Percentiles rank a stretch among this genome's conserved stretches.
Evolutionary conservation across 306 rosid genomes (phyloP).

Genomic region (Rosa multiflora): DNA sequence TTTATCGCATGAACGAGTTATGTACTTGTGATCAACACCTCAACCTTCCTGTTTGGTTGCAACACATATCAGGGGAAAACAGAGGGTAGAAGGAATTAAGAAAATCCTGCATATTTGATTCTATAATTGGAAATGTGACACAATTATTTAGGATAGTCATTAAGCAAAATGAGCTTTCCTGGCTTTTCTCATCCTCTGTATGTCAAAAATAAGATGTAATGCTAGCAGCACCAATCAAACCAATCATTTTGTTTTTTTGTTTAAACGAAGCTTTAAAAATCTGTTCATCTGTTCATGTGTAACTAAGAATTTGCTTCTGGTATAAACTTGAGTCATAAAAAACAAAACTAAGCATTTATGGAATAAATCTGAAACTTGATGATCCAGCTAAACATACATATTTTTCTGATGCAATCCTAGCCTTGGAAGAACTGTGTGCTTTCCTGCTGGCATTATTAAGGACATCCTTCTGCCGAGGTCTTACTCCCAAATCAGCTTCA

Average conservation of each 20-base stretch:
- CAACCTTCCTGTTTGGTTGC: neutral
- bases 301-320: neutral
- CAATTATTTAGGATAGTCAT: neutral
- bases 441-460: conserved; percentile 21
- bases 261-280: neutral
- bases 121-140: neutral
- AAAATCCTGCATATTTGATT: neutral
- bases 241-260: neutral
- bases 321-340: neutral
- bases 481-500: conserved; percentile 35
- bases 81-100: neutral
- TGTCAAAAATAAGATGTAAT: neutral
- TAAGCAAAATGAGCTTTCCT: neutral
- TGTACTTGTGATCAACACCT: neutral
- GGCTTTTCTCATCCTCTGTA: neutral
- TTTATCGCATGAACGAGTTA: neutral
- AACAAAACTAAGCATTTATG: neutral
- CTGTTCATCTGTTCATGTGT: neutral
- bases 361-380: neutral
- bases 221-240: neutral
- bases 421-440: conserved; percentile 34
- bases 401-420: conserved; percentile 35
- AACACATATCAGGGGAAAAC: neutral
- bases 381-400: conserved; percentile 33
- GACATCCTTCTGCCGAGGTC: conserved; percentile 24